phyloP scores from a whole-genome alignment of 2,329 filamentous ascomycete species.

The Aspergillus thermomutatus region DNA sequence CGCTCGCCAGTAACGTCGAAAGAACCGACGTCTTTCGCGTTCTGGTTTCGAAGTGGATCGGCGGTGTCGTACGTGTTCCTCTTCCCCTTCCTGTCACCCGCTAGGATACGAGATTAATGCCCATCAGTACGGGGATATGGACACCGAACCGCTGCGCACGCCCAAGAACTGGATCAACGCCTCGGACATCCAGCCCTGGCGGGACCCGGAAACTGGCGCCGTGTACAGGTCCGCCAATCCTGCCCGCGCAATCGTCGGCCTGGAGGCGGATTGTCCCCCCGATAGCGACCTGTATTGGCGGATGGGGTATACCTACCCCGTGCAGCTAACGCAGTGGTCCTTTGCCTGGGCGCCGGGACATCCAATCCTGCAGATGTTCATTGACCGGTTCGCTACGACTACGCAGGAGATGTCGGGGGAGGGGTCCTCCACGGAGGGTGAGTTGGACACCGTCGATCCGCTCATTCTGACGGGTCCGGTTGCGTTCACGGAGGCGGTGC shows the following conservation, averaged over 20 bases:
- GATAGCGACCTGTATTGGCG: conserved; percentile 29
- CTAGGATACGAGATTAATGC: not conserved
- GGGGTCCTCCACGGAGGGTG: too few species aligned
- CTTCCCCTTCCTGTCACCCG: not conserved
- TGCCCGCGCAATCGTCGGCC: conserved; percentile 26
- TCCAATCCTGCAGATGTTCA: conserved; percentile 25
- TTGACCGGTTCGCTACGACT: conserved; percentile 17
- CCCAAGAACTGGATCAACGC: conserved; percentile 25
- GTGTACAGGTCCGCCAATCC: conserved; percentile 18
- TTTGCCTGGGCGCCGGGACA: conserved; percentile 27
- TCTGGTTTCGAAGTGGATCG: conserved; percentile 29
- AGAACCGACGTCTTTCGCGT: conserved; percentile 32
- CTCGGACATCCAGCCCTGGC: conserved; percentile 25
- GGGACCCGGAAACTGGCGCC: conserved; percentile 19
- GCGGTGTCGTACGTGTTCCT: conserved; percentile 11
- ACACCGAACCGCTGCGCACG: conserved; percentile 26
- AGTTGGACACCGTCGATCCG: conserved; percentile 23
- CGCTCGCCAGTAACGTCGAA: conserved; percentile 26
- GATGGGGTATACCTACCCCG: conserved; percentile 31
- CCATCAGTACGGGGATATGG: conserved; percentile 30
- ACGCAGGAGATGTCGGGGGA: conserved; percentile 9
- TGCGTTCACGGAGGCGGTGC: conserved; percentile 27
- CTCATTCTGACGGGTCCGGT: conserved; percentile 28
- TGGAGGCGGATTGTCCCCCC: conserved; percentile 30
- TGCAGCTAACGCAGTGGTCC: conserved; percentile 34